Base-by-base conservation (phyloP, 176 grass and related monocot species). In the Raddia guianensis region DNA sequence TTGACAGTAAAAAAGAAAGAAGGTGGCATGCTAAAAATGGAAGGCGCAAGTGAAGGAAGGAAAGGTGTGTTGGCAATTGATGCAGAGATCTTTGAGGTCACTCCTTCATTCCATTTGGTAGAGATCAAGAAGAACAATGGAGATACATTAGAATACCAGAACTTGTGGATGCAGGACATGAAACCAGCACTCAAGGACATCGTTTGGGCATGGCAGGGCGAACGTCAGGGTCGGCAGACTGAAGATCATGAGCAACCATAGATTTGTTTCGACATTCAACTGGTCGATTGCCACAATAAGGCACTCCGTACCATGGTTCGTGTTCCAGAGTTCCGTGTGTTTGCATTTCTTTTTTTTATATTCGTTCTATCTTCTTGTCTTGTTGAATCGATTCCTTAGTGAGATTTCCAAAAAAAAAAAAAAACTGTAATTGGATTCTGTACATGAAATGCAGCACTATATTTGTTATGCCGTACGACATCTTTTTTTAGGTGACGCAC, bases 141-240 rank as follows among this genome's bases (percentile, higher is more conserved):
- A 16, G 87, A 82, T 44, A 85, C 82, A 4, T 18, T 85, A 3
- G 87, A 89, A 44, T 89, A 89, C 16, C 49, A 85, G 48, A 81
- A 33, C 44, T 59, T 89, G 43, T 76, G 73, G 78, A 80, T 72
- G 34, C 46, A 81, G 16, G 82, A 84, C 37, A 76, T 89, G 49
- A 81, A 69, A 63, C 82, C 82, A 63, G 82, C 82, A 3, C 82
- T 89, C 1, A 49, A 77, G 44, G 87, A 89, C 35, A 85, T 89
- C 34, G 82, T 89, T 63, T 85, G 87, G 87, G 82, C 75, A 57
- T 89, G 87, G 87, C 87, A 89, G 77, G 87, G 82, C 37, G 77
- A 85, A 4, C 14, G 35, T 32, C 45, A 45, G 12, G 66, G 53
- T 49, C 55, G 40, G 21, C 14, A 63, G 18, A 10, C 9, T 21